Conservation (phyloP, 2,329 filamentous ascomycete genomes). For the Colletotrichum echinochloae region DNA sequence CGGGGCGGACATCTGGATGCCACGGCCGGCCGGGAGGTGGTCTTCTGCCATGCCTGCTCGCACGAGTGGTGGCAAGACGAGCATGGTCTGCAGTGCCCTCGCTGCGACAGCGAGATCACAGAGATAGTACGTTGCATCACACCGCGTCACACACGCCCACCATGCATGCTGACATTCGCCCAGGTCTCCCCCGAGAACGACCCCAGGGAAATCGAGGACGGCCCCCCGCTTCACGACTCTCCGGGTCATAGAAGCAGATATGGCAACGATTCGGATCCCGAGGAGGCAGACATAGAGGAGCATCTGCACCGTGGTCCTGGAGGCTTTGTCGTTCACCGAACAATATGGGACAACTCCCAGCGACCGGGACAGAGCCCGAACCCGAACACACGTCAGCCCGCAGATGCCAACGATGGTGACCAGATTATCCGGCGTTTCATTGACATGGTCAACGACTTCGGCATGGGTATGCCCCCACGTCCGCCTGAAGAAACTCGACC, state of each 20-base stretch:
- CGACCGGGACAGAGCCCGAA: slow-evolving; percentile 23
- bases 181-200: slow-evolving; percentile 70
- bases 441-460: slow-evolving; percentile 57
- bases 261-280: slow-evolving; percentile 65
- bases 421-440: slow-evolving; percentile 58
- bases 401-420: slow-evolving; percentile 47
- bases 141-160: background rate
- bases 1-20: slow-evolving; percentile 61
- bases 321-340: slow-evolving; percentile 56
- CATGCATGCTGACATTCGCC: slow-evolving; percentile 44
- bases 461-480: slow-evolving; percentile 40
- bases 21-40: slow-evolving; percentile 71
- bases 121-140: slow-evolving; percentile 79
- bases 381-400: slow-evolving; percentile 21
- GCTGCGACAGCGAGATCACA: slow-evolving; percentile 81
- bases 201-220: slow-evolving; percentile 61
- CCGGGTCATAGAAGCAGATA: slow-evolving; percentile 42
- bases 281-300: slow-evolving; percentile 70
- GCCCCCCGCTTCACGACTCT: slow-evolving; percentile 40
- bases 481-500: slow-evolving; percentile 38
- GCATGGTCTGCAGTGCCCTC: slow-evolving; percentile 76
- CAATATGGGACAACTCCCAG: slow-evolving; percentile 45
- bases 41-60: slow-evolving; percentile 86
- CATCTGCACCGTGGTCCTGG: slow-evolving; percentile 55
- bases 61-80: slow-evolving; percentile 85